Base-by-base conservation (phyloP, 345 rosid genomes). In the Syzygium jambos region DNA sequence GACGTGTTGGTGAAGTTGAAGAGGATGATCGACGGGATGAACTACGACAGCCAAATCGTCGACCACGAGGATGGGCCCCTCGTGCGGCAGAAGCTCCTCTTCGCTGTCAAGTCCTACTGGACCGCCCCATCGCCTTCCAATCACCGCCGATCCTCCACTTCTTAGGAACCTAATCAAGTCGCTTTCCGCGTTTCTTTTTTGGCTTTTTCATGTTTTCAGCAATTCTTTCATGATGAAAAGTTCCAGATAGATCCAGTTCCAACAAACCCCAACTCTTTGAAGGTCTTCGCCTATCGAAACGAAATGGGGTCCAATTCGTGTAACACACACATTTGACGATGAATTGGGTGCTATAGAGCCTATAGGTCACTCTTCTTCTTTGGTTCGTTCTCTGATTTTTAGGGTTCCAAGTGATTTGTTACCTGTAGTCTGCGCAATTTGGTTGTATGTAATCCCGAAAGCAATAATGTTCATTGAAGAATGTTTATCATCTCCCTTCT, bases 41-140 rank as follows among this genome's bases (percentile, higher is more conserved):
- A 91, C 4, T 95, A 95, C 93, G 92, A 95, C 11, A 91, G 92
- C 57, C 89, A 87, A 84, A 89, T 95, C 41, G 87, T 92, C 87
- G 93, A 95, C 68, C 97, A 95, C 88, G 96, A 95, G 89, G 95
- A 94, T 78, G 97, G 97, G 13, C 95, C 96, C 84, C 92, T 84
- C 2, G 83, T 85, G 27, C 91, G 95, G 78, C 94, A 93, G 88
- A 95, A 95, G 91, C 92, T 95, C 85, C 90, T 95, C 19, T 91
- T 92, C 89, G 95, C 95, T 2, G 94, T 95, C 53, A 95, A 95
- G 68, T 51, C 89, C 2, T 93, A 93, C 43, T 90, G 94, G 94
- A 91, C 95, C 19, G 91, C 92, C 46, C 92, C 93, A 12, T 89
- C 90, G 22, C 34, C 88, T 29, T 6, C 88, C 34, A 90, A 85